phyloP scores from a whole-genome alignment of 179 eudicot genomes.

The Corrigiola litoralis region DNA sequence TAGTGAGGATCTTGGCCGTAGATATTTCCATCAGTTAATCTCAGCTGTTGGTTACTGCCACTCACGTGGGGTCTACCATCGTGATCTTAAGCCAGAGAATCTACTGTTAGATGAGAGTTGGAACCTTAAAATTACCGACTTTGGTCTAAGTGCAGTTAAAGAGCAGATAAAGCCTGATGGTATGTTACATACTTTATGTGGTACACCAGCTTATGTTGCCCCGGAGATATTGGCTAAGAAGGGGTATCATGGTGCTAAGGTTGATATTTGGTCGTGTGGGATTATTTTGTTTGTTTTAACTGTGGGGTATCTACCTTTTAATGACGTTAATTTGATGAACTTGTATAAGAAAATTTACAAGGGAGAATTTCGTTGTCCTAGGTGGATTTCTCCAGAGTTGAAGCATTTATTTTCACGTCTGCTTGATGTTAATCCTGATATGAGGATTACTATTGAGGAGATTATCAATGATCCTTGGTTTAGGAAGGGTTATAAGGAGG shows the following conservation, averaged over 20 bases:
- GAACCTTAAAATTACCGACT: constrained; percentile 33
- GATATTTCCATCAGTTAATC: constrained; percentile 67
- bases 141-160: constrained; percentile 33
- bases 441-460: constrained; percentile 31
- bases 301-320: constrained; percentile 38
- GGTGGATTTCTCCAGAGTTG: constrained; percentile 29
- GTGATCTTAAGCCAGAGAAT: constrained; percentile 41
- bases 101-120: constrained; percentile 36
- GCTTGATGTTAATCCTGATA: constrained; percentile 32
- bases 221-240: constrained; percentile 40
- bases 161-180: constrained; percentile 24
- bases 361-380: constrained; percentile 36
- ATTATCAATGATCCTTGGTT: constrained; percentile 36
- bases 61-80: constrained; percentile 43
- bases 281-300: constrained; percentile 31
- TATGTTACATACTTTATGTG: constrained; percentile 33
- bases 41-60: constrained; percentile 76
- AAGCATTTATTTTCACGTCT: constrained; percentile 22
- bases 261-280: constrained; percentile 45
- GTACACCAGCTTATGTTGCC: constrained; percentile 48
- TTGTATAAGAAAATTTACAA: constrained; percentile 33
- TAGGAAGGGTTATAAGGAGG: constrained; percentile 19
- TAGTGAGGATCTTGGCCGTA: constrained; percentile 54
- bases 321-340: constrained; percentile 34
- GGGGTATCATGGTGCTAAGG: constrained; percentile 39